phyloP scores from a whole-genome alignment of 371 early-diverging fungal species.

The Parasitella parasitica region DNA sequence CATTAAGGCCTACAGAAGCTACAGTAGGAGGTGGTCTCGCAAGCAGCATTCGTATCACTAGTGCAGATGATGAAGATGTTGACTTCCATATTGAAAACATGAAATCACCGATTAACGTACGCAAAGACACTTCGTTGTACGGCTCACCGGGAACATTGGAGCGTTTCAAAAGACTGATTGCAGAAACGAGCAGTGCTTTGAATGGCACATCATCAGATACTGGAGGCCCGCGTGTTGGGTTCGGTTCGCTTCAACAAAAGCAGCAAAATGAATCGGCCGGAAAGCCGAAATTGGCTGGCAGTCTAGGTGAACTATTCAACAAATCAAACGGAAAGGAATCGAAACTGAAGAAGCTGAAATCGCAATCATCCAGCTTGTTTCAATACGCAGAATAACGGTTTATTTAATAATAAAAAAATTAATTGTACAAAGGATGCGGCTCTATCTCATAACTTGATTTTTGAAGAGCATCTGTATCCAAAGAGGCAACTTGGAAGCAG shows the following conservation, averaged over 20 bases:
- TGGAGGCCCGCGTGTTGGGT: conserved; percentile 16
- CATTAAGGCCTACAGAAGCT: neutral
- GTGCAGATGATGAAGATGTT: conserved; percentile 15
- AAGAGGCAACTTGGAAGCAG: conserved; percentile 31
- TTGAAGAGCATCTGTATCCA: conserved; percentile 33
- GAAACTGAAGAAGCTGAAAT: neutral
- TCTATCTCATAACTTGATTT: conserved; percentile 38
- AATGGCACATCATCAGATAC: conserved; percentile 12
- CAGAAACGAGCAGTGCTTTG: conserved; percentile 9
- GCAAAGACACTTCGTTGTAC: conserved; percentile 6
- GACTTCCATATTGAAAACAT: conserved; percentile 8
- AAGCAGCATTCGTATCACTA: conserved; percentile 6
- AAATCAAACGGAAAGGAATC: neutral
- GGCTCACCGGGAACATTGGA: conserved; percentile 12
- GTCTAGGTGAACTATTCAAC: conserved; percentile 1
- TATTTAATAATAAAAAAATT: neutral
- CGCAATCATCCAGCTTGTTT: neutral
- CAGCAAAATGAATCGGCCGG: neutral
- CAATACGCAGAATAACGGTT: neutral
- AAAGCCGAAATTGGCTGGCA: neutral
- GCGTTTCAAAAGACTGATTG: conserved; percentile 14
- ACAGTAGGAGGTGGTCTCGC: neutral
- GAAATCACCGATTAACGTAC: conserved; percentile 8
- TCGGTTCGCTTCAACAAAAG: conserved; percentile 2
- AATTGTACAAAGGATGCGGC: conserved; percentile 1